Conservation (phyloP, 805 yeast species). For the Metschnikowia drakensbergensis region DNA sequence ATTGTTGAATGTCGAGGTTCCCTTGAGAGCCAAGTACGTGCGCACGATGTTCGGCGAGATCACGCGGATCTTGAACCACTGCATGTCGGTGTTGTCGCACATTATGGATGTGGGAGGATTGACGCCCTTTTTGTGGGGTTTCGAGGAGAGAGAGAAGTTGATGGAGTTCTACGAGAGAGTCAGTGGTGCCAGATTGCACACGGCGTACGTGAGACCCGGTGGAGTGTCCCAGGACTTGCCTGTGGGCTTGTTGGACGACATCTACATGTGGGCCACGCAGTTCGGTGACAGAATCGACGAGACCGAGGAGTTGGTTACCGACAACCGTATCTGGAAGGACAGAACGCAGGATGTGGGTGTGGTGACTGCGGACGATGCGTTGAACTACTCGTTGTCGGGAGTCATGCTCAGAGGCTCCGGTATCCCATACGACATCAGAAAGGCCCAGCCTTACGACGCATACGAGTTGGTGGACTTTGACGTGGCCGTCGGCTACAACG, state of each 20-base stretch:
- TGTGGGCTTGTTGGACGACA: conserved; percentile 80
- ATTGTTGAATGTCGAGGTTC: conserved; percentile 78
- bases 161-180: conserved; percentile 93
- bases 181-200: conserved; percentile 84
- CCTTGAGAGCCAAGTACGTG: conserved; percentile 78
- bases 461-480: conserved; percentile 84
- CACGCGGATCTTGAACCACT: conserved; percentile 77
- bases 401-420: conserved; percentile 92
- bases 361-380: conserved; percentile 81
- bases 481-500: conserved; percentile 79
- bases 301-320: conserved; percentile 83
- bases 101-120: conserved; percentile 95
- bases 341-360: conserved; percentile 79
- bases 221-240: conserved; percentile 90
- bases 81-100: conserved; percentile 82
- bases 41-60: conserved; percentile 85
- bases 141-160: conserved; percentile 88
- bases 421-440: conserved; percentile 81
- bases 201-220: conserved; percentile 88
- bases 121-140: conserved; percentile 92
- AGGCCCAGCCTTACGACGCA: conserved; percentile 86
- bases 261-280: conserved; percentile 95
- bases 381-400: conserved; percentile 76
- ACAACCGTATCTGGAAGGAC: conserved; percentile 88
- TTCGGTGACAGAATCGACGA: conserved; percentile 91